Evolutionary conservation across 202 grass and related monocot species (phyloP).

Genomic region (Cymbopogon flexuosus): DNA sequence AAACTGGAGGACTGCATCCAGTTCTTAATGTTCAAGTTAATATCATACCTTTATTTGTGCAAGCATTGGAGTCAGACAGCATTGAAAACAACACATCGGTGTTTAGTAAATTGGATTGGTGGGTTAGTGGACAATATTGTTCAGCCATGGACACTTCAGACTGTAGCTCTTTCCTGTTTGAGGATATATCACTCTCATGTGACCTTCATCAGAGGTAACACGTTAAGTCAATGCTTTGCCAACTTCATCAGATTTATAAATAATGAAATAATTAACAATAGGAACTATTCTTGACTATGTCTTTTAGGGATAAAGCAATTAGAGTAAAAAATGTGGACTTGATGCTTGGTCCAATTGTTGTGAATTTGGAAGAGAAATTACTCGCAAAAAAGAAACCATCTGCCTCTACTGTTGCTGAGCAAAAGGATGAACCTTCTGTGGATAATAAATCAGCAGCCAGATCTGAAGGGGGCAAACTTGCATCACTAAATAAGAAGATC

Average conservation of each 20-base stretch:
- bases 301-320: constrained; percentile 62
- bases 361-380: constrained; percentile 81
- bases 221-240: constrained; percentile 29
- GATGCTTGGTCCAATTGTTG: constrained; percentile 51
- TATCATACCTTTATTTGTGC: constrained; percentile 68
- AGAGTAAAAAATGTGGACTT: constrained; percentile 67
- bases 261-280: background rate
- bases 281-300: constrained; percentile 32
- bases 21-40: constrained; percentile 66
- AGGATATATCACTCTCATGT: constrained; percentile 61
- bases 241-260: background rate
- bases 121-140: constrained; percentile 51
- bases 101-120: constrained; percentile 55
- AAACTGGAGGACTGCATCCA: constrained; percentile 51
- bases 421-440: constrained; percentile 39
- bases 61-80: constrained; percentile 45
- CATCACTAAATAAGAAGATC: constrained; percentile 70
- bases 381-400: constrained; percentile 59
- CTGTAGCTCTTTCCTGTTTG: constrained; percentile 52
- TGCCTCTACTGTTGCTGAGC: constrained; percentile 36
- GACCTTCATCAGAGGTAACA: constrained; percentile 69
- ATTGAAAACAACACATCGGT: constrained; percentile 38
- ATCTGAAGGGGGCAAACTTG: constrained; percentile 52
- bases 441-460: constrained; percentile 44
- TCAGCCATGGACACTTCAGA: constrained; percentile 52